phyloP scores from a whole-genome alignment of 441 rosid genomes.

The Erysimum cheiri region DNA sequence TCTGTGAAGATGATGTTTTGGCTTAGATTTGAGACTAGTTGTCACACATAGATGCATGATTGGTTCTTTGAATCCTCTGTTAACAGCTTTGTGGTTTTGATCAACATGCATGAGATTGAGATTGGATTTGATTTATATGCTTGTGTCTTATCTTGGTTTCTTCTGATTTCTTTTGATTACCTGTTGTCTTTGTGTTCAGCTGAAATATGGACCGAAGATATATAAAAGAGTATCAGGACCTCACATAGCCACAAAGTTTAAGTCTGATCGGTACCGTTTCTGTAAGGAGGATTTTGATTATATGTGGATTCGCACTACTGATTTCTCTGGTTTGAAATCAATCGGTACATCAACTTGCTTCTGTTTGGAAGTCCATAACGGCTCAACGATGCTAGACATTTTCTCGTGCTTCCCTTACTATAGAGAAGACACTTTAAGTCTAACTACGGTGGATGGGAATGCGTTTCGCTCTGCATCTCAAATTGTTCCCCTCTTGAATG shows the following conservation, averaged over 20 bases:
- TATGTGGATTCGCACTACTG: constrained; percentile 84
- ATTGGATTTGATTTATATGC: neutral
- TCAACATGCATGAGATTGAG: constrained; percentile 9
- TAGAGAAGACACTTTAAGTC: constrained; percentile 46
- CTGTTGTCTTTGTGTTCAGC: constrained; percentile 49
- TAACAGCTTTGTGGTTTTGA: constrained; percentile 9
- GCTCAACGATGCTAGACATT: constrained; percentile 50
- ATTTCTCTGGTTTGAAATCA: constrained; percentile 66
- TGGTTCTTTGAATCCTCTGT: neutral
- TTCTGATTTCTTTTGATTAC: constrained; percentile 8
- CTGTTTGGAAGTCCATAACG: constrained; percentile 62
- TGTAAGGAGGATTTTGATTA: constrained; percentile 89
- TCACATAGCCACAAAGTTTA: constrained; percentile 58
- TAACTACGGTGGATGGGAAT: constrained; percentile 51
- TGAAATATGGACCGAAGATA: constrained; percentile 72
- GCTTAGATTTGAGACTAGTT: neutral
- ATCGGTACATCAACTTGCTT: constrained; percentile 71
- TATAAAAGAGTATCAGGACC: constrained; percentile 71
- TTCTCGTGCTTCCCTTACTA: constrained; percentile 63
- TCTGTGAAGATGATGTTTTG: neutral
- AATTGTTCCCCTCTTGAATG: constrained; percentile 67
- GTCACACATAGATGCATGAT: neutral
- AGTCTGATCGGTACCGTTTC: constrained; percentile 61
- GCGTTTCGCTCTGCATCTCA: constrained; percentile 56
- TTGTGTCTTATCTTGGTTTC: constrained; percentile 11